Percentiles rank a stretch among this genome's conserved stretches.
phyloP scores from a whole-genome alignment of 108 stramenopile species.

The Cyclostephanos invisitatus region DNA sequence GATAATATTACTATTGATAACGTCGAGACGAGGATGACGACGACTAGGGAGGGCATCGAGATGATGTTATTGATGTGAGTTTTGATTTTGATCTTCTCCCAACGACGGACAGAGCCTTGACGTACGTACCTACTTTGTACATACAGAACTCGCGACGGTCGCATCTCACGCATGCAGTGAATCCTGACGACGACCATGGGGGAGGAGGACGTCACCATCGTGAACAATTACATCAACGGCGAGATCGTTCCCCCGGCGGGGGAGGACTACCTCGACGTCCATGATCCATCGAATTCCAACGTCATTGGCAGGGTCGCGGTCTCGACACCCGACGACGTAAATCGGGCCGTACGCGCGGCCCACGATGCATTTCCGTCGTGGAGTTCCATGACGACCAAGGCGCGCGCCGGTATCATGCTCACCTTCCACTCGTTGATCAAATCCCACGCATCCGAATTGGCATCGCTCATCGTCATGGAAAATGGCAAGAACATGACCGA shows the following conservation, averaged over 20 bases:
- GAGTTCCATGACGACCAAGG: slow-evolving; percentile 74
- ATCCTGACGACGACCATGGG: too few relatives aligned
- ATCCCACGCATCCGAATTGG: slow-evolving; percentile 82
- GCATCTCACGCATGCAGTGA: too few relatives aligned
- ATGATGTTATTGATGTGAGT: too few relatives aligned
- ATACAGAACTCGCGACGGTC: too few relatives aligned
- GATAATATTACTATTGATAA: too few relatives aligned
- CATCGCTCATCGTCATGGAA: slow-evolving; percentile 86
- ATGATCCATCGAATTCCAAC: slow-evolving; percentile 53
- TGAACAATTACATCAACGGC: slow-evolving; percentile 78
- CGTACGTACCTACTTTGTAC: too few relatives aligned
- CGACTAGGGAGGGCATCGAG: too few relatives aligned
- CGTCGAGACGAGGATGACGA: too few relatives aligned
- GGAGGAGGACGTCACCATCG: background rate
- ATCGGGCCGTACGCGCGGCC: slow-evolving; percentile 76
- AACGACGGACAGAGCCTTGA: too few relatives aligned
- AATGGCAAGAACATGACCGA: slow-evolving; percentile 98
- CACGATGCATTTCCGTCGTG: slow-evolving; percentile 78
- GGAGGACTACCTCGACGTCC: slow-evolving; percentile 57
- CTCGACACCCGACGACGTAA: slow-evolving; percentile 70
- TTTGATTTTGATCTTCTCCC: too few relatives aligned
- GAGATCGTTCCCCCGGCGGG: slow-evolving; percentile 55
- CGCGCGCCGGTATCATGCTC: slow-evolving; percentile 92
- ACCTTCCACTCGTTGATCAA: slow-evolving; percentile 87
- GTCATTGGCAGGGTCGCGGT: slow-evolving; percentile 68